phyloP scores from a whole-genome alignment of 192 early-diverging fungal species.

The Cladochytrium replicatum region DNA sequence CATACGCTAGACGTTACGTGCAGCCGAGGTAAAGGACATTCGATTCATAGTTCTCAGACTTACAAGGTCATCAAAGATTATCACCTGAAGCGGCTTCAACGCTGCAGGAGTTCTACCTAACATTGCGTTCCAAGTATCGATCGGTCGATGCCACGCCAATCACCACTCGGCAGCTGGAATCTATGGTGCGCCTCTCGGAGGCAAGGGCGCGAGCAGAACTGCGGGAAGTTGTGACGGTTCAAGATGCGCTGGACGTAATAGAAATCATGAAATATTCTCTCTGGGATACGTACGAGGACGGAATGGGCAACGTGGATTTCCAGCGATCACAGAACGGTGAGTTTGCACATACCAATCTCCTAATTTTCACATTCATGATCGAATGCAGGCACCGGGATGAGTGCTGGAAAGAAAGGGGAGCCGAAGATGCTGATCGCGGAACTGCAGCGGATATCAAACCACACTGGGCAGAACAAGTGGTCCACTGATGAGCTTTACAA shows the following conservation, averaged over 20 bases:
- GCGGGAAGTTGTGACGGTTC: conserved; percentile 55
- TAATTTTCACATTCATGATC: background rate
- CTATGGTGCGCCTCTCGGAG: conserved; percentile 64
- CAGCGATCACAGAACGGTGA: conserved; percentile 47
- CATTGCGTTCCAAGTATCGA: conserved; percentile 41
- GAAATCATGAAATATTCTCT: conserved; percentile 66
- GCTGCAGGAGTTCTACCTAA: conserved; percentile 65
- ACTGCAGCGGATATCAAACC: conserved; percentile 44
- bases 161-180: conserved; percentile 75
- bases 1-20: conserved; percentile 70
- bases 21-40: conserved; percentile 41
- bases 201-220: conserved; percentile 69
- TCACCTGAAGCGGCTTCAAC: conserved; percentile 44
- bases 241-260: conserved; percentile 67
- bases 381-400: conserved; percentile 30
- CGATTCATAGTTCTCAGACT: conserved; percentile 1
- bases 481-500: conserved; percentile 51
- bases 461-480: conserved; percentile 58
- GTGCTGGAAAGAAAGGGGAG: conserved; percentile 40
- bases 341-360: background rate
- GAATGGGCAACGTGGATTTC: conserved; percentile 45
- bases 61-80: conserved; percentile 16
- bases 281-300: conserved; percentile 51
- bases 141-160: conserved; percentile 43
- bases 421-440: conserved; percentile 52